Evolutionary conservation across 306 rosid species (phyloP).

Genomic region (Ammopiptanthus mongolicus): DNA sequence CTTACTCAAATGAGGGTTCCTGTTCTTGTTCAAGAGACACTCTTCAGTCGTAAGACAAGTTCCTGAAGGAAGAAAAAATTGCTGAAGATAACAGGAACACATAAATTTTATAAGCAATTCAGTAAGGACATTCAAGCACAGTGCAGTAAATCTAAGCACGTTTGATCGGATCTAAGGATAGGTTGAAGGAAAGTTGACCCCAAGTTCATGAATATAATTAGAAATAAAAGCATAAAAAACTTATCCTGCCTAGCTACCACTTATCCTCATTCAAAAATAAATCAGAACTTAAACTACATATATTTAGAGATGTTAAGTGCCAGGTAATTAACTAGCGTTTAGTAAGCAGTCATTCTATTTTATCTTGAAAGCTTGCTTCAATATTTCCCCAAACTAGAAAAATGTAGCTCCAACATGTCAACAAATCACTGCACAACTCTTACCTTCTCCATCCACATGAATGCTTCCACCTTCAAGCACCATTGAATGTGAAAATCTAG

Average conservation of each 20-base stretch:
- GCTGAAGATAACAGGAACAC: neutral
- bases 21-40: slow-evolving; percentile 85
- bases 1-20: slow-evolving; percentile 76
- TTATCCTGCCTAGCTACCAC: neutral
- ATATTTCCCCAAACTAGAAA: neutral
- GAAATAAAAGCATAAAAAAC: neutral
- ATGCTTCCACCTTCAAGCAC: slow-evolving; percentile 98
- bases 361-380: neutral
- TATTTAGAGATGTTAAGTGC: neutral
- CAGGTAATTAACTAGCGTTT: neutral
- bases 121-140: neutral
- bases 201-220: slow-evolving; percentile 6
- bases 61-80: slow-evolving; percentile 44
- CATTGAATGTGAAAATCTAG: slow-evolving; percentile 58
- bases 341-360: neutral
- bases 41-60: slow-evolving; percentile 97
- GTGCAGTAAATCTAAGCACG: neutral
- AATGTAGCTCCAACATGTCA: neutral
- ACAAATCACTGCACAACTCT: slow-evolving; percentile 3
- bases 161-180: neutral
- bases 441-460: slow-evolving; percentile 99
- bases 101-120: neutral
- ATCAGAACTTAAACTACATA: neutral
- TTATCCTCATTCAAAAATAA: neutral
- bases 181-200: neutral